Evolutionary conservation across 2,329 filamentous ascomycete species (phyloP), one percentile per base, ranked within the genome.

Genomic region (Pseudonectria buxi): DNA sequence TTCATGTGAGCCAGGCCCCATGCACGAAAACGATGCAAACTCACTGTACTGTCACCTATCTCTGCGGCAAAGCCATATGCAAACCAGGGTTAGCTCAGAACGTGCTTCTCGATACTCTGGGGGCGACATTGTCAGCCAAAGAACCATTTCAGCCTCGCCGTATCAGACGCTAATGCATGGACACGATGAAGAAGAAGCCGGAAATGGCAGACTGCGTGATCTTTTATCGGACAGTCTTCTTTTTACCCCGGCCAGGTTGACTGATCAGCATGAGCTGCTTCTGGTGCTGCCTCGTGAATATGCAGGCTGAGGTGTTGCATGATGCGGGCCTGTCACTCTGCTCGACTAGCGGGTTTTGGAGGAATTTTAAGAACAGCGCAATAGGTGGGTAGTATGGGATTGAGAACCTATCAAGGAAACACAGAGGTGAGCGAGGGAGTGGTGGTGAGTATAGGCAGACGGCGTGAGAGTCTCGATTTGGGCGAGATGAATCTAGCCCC

Each of bases 1-100:
- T 58, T 59, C 56, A 59, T 59, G 56, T 59, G 56, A 59, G 56
- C 41, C 37, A 46, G 37, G 40, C 49, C 42, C 37, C 41, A 59
- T 59, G 56, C 54, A 59, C 43, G 50, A 47, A 44, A 47, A 49
- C 24, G 43, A 53, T 54, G 51, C 49, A 52, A 50, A 47, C 37
- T 37, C 39, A 39, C 40, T 34, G 37, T 45, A 45, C 47, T 44
- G 37, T 39, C 46, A 38, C 48, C 44, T 50, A 34, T 36, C 28
- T 33, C 38, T 34, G 35, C 36, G 38, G 26, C 24, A 36, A 40
- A 30, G 34, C 24, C 37, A 39, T 39, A 40, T 33, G 32, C 45
- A 39, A 38, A 30, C 31, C 36, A 36, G 16, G 32, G 33, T 35
- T 38, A 37, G 30, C 30, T 27, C 25, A 46, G 35, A 29, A 39